Evolutionary conservation across 2,329 filamentous ascomycete genomes (phyloP), one percentile per base, ranked within the genome.

Genomic region (Xylariaceae sp.): DNA sequence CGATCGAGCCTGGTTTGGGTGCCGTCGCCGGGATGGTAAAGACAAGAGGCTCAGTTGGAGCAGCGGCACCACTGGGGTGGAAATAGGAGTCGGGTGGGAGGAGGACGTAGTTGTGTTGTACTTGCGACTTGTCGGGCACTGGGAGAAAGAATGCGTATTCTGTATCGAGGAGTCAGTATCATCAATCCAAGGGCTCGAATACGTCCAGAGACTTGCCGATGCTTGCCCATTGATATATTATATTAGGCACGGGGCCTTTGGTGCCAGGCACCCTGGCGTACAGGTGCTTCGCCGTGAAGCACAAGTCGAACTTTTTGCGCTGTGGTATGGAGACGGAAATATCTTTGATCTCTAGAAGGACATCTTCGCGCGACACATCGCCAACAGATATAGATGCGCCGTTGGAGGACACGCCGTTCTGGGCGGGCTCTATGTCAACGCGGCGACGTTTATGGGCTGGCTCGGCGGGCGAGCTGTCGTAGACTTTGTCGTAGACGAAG

Each of bases 281-380:
- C 32, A 86, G 60, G 55, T 80, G 78, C 52, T 75, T 73, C 6
- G 74, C 68, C 2, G 82, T 86, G 54, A 86, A 78, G 65, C 80
- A 83, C 9, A 87, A 65, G 55, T 82, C 80, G 57, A 82, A 82
- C 66, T 86, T 87, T 68, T 87, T 87, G 54, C 84, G 74, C 68
- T 83, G 81, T 0, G 84, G 84, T 4, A 85, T 74, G 1, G 81
- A 79, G n/a, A 86, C 73, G 0, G 82, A 86, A 17, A 87, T 82
- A 40, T 86, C 83, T 64, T 82, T 83, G 51, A 86, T 72, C 55
- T 79, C 78, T 15, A 86, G 70, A 22, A 85, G 66, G 0, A 85
- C 67, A 6, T 71, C 59, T 57, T 85, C 81, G 6, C 71, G 67
- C 1, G 71, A 69, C 1, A 76, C 72, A 44, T 72, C 72, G 19